Percentiles rank a stretch among this genome's conserved stretches.
Evolutionary conservation across 2,329 filamentous ascomycete genomes (phyloP).

Genomic region (Phyllosticta citrichinensis): DNA sequence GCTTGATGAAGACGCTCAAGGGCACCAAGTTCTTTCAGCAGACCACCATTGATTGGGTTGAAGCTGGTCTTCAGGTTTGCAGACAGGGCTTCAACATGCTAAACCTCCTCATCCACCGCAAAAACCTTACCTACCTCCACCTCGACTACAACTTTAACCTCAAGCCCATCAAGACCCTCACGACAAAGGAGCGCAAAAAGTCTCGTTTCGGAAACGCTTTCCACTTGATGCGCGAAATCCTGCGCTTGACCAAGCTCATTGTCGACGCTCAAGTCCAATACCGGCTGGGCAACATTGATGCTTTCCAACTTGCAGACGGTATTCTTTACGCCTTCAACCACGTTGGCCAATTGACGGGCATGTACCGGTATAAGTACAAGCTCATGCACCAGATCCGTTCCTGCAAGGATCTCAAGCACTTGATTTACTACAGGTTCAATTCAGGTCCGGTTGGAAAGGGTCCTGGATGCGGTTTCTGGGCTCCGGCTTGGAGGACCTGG

Average conservation of each 20-base stretch:
- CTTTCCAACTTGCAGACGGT: constrained; percentile 95
- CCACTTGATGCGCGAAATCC: constrained; percentile 95
- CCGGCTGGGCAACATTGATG: constrained; percentile 92
- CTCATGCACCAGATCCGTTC: constrained; percentile 99
- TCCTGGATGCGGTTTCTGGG: constrained; percentile 97
- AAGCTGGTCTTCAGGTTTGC: constrained; percentile 95
- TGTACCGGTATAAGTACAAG: constrained; percentile 99
- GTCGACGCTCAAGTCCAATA: constrained; percentile 98
- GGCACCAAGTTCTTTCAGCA: constrained; percentile 99
- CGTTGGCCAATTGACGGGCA: constrained; percentile 93
- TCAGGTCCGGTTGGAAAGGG: constrained; percentile 94
- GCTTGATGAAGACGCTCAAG: constrained; percentile 79
- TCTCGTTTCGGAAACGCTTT: constrained; percentile 98
- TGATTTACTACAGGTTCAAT: constrained; percentile 99
- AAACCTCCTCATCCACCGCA: constrained; percentile 92
- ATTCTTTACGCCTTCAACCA: constrained; percentile 99
- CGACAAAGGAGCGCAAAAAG: constrained; percentile 98
- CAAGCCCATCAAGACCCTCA: constrained; percentile 97
- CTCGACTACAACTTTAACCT: constrained; percentile 99
- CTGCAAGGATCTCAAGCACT: constrained; percentile 97
- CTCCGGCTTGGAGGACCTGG: constrained; percentile 97
- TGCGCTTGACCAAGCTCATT: constrained; percentile 91
- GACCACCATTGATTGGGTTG: constrained; percentile 98
- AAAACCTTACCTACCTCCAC: constrained; percentile 96
- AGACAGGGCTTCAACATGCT: constrained; percentile 99